Evolutionary conservation across 768 basidiomycete genomes (phyloP), one percentile per base, ranked within the genome.

Genomic region (Fomitopsis pulvina): DNA sequence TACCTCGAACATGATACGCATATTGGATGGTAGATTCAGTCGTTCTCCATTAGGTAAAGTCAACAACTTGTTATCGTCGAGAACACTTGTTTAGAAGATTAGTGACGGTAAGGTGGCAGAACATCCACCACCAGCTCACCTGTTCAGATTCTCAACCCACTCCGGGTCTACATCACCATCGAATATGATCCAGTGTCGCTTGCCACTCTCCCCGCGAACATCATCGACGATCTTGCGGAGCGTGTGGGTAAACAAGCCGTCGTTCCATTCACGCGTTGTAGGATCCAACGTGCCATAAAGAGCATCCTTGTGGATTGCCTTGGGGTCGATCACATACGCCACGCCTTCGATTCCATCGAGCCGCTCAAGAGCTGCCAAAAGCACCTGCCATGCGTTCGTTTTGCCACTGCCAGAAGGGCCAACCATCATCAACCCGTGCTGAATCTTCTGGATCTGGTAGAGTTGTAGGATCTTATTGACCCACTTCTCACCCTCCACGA

Each of bases 391-490:
- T 0, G 96, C 94, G 56, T 93, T 89, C 1, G 89, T 95, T 70
- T 99, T 99, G 26, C 96, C 96, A 42, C 80, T 92, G 24, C 95
- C 96, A 10, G 96, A 97, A 1, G 96, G 86, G 1, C 96, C 95
- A 25, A 99, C 96, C 92, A 99, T 96, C 96, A 99, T 98, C 37
- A 99, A 75, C 68, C 96, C 96, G 67, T 99, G 96, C 59, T 98
- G 95, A 55, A 98, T 99, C 72, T 93, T 97, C 70, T 99, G 96
- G 52, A 99, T 98, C 66, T 98, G 96, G 67, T 97, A 98, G 4
- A 99, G 78, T 64, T 99, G 96, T 12, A 99, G 76, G 51, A 97
- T 95, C 73, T 99, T 99, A 59, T 83, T 79, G 45, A 93, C 77
- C 95, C 96, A 99, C 28, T 80, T 78, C 41, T 94, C 89, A 18